Conservation (phyloP, 2,329 filamentous ascomycete species). For the Fusarium sp. region DNA sequence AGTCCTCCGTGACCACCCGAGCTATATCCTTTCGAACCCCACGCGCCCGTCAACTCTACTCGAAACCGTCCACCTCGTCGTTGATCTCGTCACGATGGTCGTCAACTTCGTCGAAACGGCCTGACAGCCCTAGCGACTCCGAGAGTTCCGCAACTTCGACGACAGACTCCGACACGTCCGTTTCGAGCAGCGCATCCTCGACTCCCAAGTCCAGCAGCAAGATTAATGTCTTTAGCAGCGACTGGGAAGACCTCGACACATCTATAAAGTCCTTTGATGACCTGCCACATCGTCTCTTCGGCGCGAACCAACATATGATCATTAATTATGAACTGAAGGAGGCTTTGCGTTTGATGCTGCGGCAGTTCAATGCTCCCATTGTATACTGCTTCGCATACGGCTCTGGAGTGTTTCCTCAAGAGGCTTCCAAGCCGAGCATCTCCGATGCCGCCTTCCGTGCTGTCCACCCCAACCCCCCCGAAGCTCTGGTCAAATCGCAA, state of each 20-base stretch:
- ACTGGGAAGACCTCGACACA: conserved; percentile 59
- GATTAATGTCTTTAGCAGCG: conserved; percentile 53
- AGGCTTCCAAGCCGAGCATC: conserved; percentile 63
- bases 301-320: conserved; percentile 94
- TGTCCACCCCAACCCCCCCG: conserved; percentile 84
- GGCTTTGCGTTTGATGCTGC: conserved; percentile 85
- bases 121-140: conserved; percentile 8
- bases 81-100: conserved; percentile 31
- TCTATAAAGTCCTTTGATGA: conserved; percentile 59
- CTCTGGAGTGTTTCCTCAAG: conserved; percentile 93
- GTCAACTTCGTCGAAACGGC: conserved; percentile 30
- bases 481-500: conserved; percentile 85
- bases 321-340: conserved; percentile 98
- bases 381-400: conserved; percentile 98
- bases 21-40: conserved; percentile 37
- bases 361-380: conserved; percentile 92
- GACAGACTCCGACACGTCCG: conserved; percentile 12
- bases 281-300: conserved; percentile 71
- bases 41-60: conserved; percentile 15
- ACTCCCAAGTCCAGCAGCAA: conserved; percentile 43
- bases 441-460: conserved; percentile 69
- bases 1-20: conserved; percentile 38
- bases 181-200: conserved; percentile 31
- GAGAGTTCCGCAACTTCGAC: conserved; percentile 18
- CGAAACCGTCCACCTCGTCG: conserved; percentile 7